These are phyloP conservation scores for Periconia sp. DNA, from an alignment of 2,329 filamentous ascomycete genomes.

Conservation along the genomic window DNA sequence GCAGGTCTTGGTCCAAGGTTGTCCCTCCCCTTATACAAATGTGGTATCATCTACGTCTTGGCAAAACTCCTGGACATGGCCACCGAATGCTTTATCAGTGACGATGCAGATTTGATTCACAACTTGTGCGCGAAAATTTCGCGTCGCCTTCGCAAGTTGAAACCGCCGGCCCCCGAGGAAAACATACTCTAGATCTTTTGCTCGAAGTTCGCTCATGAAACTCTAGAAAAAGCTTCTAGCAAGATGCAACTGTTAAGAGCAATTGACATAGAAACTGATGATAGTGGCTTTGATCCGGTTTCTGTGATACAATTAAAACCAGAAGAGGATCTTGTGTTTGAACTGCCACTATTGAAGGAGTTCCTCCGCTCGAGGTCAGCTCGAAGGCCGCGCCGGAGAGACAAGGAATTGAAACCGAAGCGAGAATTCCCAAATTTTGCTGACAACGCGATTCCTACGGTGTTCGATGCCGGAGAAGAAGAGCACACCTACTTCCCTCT, in stretches of 20 bases:
- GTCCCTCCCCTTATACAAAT: conserved; percentile 50
- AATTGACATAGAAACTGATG: conserved; percentile 9
- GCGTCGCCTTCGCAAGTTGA: conserved; percentile 25
- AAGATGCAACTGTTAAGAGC: conserved; percentile 11
- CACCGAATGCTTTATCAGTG: background rate
- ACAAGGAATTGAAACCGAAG: conserved; percentile 13
- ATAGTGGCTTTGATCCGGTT: conserved; percentile 4
- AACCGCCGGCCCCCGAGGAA: conserved; percentile 6
- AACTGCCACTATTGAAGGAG: conserved; percentile 18
- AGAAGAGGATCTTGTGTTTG: conserved; percentile 16
- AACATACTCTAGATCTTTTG: conserved; percentile 4
- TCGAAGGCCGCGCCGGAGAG: conserved; percentile 1
- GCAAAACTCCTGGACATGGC: conserved; percentile 40
- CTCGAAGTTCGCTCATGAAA: background rate
- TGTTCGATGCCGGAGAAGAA: no score
- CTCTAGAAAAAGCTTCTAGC: conserved; percentile 5
- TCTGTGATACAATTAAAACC: conserved; percentile 14
- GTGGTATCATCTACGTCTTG: conserved; percentile 54
- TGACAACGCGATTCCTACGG: conserved; percentile 8
- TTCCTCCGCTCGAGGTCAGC: conserved; percentile 14
- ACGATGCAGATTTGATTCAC: conserved; percentile 16
- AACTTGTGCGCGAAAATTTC: conserved; percentile 22
- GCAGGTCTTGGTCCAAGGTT: conserved; percentile 10
- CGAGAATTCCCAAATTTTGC: conserved; percentile 8
- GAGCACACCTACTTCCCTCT: conserved; percentile 31